These are phyloP conservation scores for Chrysosporium keratinophilum DNA, from an alignment of 2,329 filamentous ascomycete species.

Conservation along the genomic window DNA sequence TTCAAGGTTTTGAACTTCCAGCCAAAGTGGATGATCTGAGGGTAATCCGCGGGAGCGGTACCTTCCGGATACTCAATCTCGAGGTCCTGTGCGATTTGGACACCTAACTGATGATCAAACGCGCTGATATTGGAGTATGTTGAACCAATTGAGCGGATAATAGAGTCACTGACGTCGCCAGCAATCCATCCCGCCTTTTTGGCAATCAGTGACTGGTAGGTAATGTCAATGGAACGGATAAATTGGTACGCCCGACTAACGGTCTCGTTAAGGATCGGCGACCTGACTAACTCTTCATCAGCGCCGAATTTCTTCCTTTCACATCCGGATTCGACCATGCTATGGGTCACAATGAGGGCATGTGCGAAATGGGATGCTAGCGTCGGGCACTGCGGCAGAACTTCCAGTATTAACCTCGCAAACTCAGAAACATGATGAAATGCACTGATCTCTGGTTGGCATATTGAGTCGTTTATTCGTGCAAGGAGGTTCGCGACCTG, in stretches of 20 bases:
- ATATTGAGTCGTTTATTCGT: constrained; percentile 24
- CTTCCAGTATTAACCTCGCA: constrained; percentile 21
- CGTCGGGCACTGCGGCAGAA: constrained; percentile 24
- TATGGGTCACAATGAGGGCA: constrained; percentile 21
- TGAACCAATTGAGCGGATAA: constrained; percentile 28
- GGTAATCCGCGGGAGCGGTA: constrained; percentile 21
- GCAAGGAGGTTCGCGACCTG: constrained; percentile 24
- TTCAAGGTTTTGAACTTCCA: constrained; percentile 63
- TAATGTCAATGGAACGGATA: constrained; percentile 26
- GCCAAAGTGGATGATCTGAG: constrained; percentile 35
- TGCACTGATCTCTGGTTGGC: constrained; percentile 22
- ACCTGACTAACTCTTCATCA: constrained; percentile 19
- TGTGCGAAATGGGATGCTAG: constrained; percentile 20
- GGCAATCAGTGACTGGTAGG: constrained; percentile 31
- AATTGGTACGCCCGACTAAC: constrained; percentile 23
- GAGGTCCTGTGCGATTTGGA: constrained; percentile 29
- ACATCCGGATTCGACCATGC: constrained; percentile 24
- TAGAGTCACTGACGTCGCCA: constrained; percentile 31
- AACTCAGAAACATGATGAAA: constrained; percentile 25
- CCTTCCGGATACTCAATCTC: constrained; percentile 27
- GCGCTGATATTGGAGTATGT: constrained; percentile 26
- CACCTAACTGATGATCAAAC: constrained; percentile 25
- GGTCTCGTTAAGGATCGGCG: constrained; percentile 16
- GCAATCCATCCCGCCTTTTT: constrained; percentile 37
- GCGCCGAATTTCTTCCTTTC: constrained; percentile 21